Base-by-base conservation (phyloP, 192 early-diverging fungal genomes). In the Entomortierella lignicola region DNA sequence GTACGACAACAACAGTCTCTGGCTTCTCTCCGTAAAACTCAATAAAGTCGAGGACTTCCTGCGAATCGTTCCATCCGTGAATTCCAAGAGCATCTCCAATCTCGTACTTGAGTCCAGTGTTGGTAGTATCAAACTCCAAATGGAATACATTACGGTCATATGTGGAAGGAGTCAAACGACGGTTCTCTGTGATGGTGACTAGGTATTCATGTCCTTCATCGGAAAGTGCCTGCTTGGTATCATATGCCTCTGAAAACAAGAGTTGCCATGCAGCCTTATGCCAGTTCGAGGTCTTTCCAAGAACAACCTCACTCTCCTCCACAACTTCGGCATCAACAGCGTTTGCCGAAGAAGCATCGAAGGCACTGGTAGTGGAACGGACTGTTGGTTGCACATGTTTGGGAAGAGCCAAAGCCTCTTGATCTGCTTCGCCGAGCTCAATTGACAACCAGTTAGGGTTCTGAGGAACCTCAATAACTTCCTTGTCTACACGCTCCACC, bases 91-190 rank as follows among this genome's bases (percentile, higher is more conserved):
- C 97, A 71, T 97, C 96, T 47, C 97, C 96, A 29, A 98, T 88
- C 52, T 95, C 93, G 77, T 98, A 98, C 58, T 89, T 92, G 63
- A 98, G 83, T 42, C 87, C 91, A 7, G 92, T 93, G 54, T 82
- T 84, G 43, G 85, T 86, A 26, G 91, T 94, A 71, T 97, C 97
- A 71, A 98, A 94, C 81, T 98, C 97, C 41, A 98, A 88, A 82
- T 98, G 97, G 91, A 98, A 96, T 17, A 98, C 93, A 73, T 97
- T 96, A 68, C 97, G 95, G 70, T 98, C 97, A 83, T 98, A 98
- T 39, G 83, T 77, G 7, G 77, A 74, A 8, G 97, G 96, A 8
- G 97, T 98, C 61, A 98, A 85, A n/a, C 96, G 92, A 30, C 85
- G 70, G 83, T 93, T 94, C 60, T 92, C 92, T 12, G 90, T 88